phyloP scores from a whole-genome alignment of 2,329 filamentous ascomycete genomes.

The Trichoderma citrinoviride region DNA sequence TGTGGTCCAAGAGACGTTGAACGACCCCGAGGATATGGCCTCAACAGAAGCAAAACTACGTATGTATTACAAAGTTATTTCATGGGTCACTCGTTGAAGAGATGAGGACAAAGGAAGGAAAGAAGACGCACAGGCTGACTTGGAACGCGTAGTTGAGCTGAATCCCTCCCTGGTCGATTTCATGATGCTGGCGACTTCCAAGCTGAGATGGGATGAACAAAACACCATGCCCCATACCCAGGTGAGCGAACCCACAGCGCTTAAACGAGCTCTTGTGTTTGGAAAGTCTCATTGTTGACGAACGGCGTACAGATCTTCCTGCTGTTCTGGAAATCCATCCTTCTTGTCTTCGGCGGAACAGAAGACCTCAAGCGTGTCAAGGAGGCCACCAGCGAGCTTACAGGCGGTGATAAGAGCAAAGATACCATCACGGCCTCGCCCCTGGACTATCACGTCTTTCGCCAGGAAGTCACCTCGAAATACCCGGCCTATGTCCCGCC shows the following conservation, averaged over 20 bases:
- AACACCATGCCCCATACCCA: conserved; percentile 60
- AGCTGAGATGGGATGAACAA: conserved; percentile 70
- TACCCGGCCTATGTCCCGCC: conserved; percentile 96
- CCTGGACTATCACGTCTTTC: conserved; percentile 92
- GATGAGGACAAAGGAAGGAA: too few relatives aligned
- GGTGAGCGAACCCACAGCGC: conserved; percentile 40
- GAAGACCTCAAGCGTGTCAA: conserved; percentile 73
- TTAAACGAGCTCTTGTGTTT: too few relatives aligned
- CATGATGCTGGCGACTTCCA: conserved; percentile 66
- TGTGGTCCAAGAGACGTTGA: conserved; percentile 55
- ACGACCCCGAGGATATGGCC: conserved; percentile 49
- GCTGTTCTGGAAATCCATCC: conserved; percentile 86
- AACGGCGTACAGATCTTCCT: conserved; percentile 64
- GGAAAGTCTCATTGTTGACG: neutral
- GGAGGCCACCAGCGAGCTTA: conserved; percentile 62
- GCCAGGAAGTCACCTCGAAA: conserved; percentile 95
- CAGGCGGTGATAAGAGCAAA: conserved; percentile 60
- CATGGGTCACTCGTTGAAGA: neutral
- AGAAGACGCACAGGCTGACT: conserved; percentile 19
- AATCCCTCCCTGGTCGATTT: conserved; percentile 69
- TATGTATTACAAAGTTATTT: conserved; percentile 36
- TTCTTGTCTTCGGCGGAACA: conserved; percentile 81
- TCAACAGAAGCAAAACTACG: conserved; percentile 49
- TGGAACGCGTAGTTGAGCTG: conserved; percentile 47
- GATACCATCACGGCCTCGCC: conserved; percentile 90